Base-by-base conservation (phyloP, 352 stramenopile genomes). In the Pythium brachiatum region DNA sequence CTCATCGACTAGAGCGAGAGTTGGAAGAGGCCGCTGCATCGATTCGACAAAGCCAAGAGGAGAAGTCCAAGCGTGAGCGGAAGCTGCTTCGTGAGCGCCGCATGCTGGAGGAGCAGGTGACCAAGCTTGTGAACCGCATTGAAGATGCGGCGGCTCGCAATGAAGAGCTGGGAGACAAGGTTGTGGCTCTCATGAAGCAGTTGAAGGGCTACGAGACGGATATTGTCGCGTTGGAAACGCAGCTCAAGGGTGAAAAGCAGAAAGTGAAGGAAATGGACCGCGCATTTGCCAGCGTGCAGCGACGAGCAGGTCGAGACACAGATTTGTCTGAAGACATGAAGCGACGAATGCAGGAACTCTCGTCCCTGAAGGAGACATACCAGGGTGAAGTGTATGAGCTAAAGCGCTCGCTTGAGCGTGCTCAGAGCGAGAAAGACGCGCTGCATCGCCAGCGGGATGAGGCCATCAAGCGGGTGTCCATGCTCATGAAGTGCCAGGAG, bases 241-340 rank as follows among this genome's bases (percentile, higher is more conserved):
- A 88, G 56, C 67, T 90, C n/a, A 89, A 86, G 34, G 70, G 72
- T n/a, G 81, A 87, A 57, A 86, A 83, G 61, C 64, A 78, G 2
- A 81, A 83, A 36, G 68, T 82, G 58, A 59, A 43, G 16, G 64
- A 90, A 53, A 72, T 80, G 7, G 53, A 74, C 15, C 51, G 53
- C 15, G 58, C 59, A 2, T 44, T 67, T 21, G 21, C 44, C 12
- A 73, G 27, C 0, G 54, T 73, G 29, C 66, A 64, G 43, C 59
- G 50, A n/a, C 52, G 26, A 38, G 66, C 57, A 0, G 52, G 31
- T 15, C 53, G 60, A 62, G 64, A 74, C 25, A 48, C 26, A 18
- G 58, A 65, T 11, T 67, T 55, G 3, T 60, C 53, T 25, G 59
- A 76, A 7, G 61, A 89, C 47, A 59, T 88, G 25, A 69, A 80